phyloP scores from a whole-genome alignment of 805 yeast genomes.

The Ogataea neopini region DNA sequence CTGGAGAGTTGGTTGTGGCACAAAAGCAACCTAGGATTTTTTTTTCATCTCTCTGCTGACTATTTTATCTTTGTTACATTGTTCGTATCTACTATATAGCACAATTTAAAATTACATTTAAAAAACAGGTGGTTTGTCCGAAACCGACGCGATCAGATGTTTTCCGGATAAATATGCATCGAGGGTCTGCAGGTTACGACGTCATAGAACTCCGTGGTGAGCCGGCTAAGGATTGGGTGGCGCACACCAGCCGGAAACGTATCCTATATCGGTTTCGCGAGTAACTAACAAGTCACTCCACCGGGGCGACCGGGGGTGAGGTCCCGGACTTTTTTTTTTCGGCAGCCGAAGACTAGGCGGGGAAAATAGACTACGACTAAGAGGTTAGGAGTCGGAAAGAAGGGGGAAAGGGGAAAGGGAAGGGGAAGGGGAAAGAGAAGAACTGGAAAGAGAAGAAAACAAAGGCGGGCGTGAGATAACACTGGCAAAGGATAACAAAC shows the following conservation, averaged over 20 bases:
- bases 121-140: not conserved
- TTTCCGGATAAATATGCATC: slow-evolving; percentile 5
- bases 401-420: not conserved
- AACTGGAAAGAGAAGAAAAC: not conserved
- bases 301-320: not conserved
- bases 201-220: slow-evolving; percentile 1
- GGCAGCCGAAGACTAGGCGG: slow-evolving; percentile 6
- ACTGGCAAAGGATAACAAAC: too few species aligned
- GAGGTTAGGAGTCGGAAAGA: not conserved
- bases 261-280: not conserved
- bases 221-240: slow-evolving; percentile 4
- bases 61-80: not conserved
- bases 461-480: too few species aligned
- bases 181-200: not conserved
- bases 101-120: not conserved
- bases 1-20: not conserved
- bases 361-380: slow-evolving; percentile 6
- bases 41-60: not conserved
- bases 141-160: slow-evolving; percentile 4
- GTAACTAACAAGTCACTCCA: slow-evolving; percentile 1
- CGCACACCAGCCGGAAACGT: not conserved
- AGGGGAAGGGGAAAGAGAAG: not conserved
- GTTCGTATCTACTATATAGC: slow-evolving; percentile 4
- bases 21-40: too few species aligned
- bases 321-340: slow-evolving; percentile 1